phyloP scores from a whole-genome alignment of 2,329 filamentous ascomycete species.

The Aspergillus tanneri region DNA sequence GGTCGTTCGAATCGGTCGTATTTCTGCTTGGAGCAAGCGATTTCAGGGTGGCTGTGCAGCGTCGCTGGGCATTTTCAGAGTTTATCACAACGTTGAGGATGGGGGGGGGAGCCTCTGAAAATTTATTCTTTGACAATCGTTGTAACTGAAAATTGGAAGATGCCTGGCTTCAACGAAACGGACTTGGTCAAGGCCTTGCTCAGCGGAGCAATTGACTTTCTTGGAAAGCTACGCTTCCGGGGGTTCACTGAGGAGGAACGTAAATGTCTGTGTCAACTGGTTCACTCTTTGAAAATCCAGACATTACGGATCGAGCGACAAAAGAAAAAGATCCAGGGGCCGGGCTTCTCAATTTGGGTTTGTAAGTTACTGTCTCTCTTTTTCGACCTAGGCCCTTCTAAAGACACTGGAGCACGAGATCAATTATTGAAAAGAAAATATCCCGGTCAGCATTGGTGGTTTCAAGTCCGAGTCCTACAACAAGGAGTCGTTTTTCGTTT shows the following conservation, averaged over 20 bases:
- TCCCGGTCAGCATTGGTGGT: constrained; percentile 44
- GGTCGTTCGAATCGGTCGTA: constrained; percentile 11
- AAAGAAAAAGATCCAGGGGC: constrained; percentile 12
- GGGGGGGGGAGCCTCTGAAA: constrained; percentile 9
- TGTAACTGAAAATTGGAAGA: constrained; percentile 19
- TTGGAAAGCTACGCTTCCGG: constrained; percentile 14
- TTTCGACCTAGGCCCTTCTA: constrained; percentile 20
- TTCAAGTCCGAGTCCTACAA: constrained; percentile 59
- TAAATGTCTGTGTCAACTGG: constrained; percentile 3
- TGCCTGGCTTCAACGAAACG: constrained; percentile 16
- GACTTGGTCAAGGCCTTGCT: constrained; percentile 16
- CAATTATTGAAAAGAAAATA: constrained; percentile 44
- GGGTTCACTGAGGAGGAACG: constrained; percentile 18
- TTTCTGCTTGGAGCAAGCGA: constrained; percentile 17
- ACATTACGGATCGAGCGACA: constrained; percentile 10
- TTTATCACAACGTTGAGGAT: constrained; percentile 15
- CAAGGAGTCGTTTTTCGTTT: constrained; percentile 57
- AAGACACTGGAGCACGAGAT: constrained; percentile 45
- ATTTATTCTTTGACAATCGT: constrained; percentile 16
- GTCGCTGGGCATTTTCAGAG: constrained; percentile 15
- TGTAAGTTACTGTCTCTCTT: constrained; percentile 11
- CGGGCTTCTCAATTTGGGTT: constrained; percentile 9
- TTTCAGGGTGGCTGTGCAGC: constrained; percentile 11
- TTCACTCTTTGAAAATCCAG: constrained; percentile 7
- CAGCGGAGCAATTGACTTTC: constrained; percentile 16